These are phyloP conservation scores for Coniochaeta hoffmannii DNA, from an alignment of 2,329 filamentous ascomycete species.

Conservation along the genomic window DNA sequence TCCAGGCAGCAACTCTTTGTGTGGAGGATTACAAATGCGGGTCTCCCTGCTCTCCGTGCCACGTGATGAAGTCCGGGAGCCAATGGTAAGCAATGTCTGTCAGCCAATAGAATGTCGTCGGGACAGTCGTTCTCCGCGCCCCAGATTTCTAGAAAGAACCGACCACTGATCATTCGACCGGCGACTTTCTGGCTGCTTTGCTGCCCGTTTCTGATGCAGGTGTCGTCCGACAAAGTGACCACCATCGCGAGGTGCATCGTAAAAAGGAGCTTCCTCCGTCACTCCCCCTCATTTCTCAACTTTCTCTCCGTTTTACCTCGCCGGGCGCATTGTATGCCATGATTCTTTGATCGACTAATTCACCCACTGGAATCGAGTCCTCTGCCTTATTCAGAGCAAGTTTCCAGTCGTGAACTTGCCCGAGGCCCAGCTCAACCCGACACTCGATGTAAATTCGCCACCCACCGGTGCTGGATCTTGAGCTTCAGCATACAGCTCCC, in stretches of 20 bases:
- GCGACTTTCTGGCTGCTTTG: background rate
- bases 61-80: background rate
- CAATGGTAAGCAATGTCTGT: background rate
- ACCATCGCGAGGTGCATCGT: background rate
- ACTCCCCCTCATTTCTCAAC: background rate
- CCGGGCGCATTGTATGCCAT: background rate
- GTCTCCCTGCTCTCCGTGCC: background rate
- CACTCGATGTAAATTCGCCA: slow-evolving; percentile 1
- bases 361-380: background rate
- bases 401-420: background rate
- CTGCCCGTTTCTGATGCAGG: background rate
- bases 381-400: background rate
- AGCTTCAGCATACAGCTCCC: slow-evolving; percentile 1
- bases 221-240: background rate
- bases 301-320: background rate
- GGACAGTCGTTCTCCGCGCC: too few species aligned
- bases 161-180: background rate
- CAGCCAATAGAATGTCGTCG: too few species aligned
- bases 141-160: background rate
- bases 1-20: background rate
- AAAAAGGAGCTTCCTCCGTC: background rate
- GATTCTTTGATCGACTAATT: background rate
- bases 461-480: background rate
- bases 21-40: background rate
- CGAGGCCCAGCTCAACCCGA: background rate